These are phyloP conservation scores for Daedaleopsis nitida DNA, from an alignment of 768 basidiomycete species.

Conservation along the genomic window DNA sequence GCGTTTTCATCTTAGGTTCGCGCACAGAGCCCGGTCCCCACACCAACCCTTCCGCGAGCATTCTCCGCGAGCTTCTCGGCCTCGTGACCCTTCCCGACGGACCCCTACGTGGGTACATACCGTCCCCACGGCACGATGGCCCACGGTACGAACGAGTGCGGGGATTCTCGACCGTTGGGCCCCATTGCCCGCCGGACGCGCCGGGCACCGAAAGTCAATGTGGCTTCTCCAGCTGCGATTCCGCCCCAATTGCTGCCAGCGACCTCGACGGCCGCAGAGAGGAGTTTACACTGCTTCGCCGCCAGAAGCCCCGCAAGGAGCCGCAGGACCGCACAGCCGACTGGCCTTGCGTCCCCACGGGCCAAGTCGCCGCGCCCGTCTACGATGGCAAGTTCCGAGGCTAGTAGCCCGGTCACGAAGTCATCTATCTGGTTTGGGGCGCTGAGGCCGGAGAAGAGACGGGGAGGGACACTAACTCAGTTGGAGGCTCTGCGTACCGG, in stretches of 20 bases:
- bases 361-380: constrained; percentile 54
- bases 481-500: too few species aligned
- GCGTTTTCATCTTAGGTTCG: neutral
- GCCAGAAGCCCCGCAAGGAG: neutral
- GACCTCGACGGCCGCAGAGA: neutral
- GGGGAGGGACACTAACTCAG: too few species aligned
- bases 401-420: constrained; percentile 75
- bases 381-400: constrained; percentile 60
- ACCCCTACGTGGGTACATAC: constrained; percentile 1
- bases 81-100: neutral
- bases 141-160: constrained; percentile 57
- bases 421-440: constrained; percentile 35
- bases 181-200: too few species aligned
- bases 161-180: constrained; percentile 47
- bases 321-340: neutral
- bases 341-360: neutral
- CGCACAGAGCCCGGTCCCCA: neutral
- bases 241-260: neutral
- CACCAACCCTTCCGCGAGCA: neutral
- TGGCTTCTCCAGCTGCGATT: neutral
- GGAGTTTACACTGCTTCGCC: neutral
- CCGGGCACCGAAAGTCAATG: too few species aligned
- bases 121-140: constrained; percentile 44
- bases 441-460: too few species aligned
- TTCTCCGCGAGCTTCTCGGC: neutral